phyloP scores from a whole-genome alignment of 2,329 filamentous ascomycete genomes.

The Cytospora piceae region DNA sequence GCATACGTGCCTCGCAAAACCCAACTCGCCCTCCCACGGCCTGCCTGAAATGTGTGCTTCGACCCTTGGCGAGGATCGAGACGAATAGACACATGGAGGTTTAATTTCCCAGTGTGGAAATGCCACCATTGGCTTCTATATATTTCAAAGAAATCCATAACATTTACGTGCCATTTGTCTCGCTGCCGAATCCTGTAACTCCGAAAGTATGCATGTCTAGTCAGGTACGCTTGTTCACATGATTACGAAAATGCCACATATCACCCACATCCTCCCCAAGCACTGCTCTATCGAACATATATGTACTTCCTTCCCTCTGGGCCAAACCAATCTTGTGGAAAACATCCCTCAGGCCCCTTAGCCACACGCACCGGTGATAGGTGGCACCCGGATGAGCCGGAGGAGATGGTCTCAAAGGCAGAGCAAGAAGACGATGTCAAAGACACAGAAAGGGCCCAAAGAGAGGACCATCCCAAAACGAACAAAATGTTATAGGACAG shows the following conservation, averaged over 20 bases:
- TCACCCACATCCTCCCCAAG: not conserved
- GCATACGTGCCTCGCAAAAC: conserved; percentile 29
- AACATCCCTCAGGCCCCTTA: not conserved
- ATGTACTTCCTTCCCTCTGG: not conserved
- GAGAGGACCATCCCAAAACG: no score
- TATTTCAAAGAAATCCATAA: not conserved
- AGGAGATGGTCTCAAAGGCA: no score
- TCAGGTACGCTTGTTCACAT: not conserved
- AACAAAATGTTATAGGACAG: no score
- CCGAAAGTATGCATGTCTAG: conserved; percentile 10
- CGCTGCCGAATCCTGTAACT: conserved; percentile 2
- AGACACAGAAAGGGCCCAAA: no score
- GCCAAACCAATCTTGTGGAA: not conserved
- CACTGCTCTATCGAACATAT: not conserved
- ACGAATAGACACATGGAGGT: not conserved
- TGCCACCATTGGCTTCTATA: not conserved
- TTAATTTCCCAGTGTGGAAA: not conserved
- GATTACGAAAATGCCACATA: not conserved
- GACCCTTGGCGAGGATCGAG: not conserved
- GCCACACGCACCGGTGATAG: no score
- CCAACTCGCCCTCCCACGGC: not conserved
- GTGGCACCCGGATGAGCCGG: no score
- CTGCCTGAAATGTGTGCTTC: not conserved
- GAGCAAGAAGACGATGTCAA: no score
- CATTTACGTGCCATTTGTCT: conserved; percentile 9